Evolutionary conservation across 192 early-diverging fungal species (phyloP).

Genomic region (Lunasporangiospora selenospora): DNA sequence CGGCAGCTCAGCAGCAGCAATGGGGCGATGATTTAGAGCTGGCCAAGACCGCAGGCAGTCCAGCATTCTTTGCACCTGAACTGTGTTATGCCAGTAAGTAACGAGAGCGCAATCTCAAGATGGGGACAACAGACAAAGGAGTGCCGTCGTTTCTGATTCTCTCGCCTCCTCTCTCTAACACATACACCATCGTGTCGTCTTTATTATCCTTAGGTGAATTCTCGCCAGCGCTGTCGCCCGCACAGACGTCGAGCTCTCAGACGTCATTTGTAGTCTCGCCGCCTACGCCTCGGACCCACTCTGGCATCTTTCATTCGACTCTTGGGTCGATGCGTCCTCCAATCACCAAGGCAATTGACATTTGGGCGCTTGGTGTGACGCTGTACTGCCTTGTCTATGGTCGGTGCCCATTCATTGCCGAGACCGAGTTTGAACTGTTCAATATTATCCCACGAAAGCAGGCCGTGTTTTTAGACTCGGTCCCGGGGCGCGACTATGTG

Average conservation of each 20-base stretch:
- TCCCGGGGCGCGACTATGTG: conserved; percentile 61
- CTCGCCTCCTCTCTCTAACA: no score
- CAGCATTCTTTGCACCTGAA: conserved; percentile 97
- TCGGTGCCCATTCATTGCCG: conserved; percentile 84
- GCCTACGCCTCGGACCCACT: background rate
- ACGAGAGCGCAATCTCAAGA: background rate
- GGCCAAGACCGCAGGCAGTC: conserved; percentile 88
- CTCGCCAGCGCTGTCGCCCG: background rate
- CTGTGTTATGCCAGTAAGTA: conserved; percentile 70
- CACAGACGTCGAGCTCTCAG: background rate
- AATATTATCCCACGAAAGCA: conserved; percentile 78
- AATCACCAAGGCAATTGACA: conserved; percentile 85
- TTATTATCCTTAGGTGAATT: conserved; percentile 7
- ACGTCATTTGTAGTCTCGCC: background rate
- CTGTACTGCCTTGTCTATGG: conserved; percentile 92
- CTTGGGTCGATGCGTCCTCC: conserved; percentile 27
- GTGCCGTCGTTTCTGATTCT: no score
- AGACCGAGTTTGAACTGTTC: conserved; percentile 93
- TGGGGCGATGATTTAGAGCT: conserved; percentile 80
- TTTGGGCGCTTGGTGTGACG: conserved; percentile 95
- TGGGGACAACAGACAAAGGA: no score
- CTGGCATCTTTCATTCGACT: background rate
- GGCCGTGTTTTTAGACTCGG: conserved; percentile 58
- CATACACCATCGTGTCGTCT: no score
- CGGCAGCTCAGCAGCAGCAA: no score